Evolutionary conservation across 2,329 filamentous ascomycete genomes (phyloP).

Genomic region (Xylariaceae sp.): DNA sequence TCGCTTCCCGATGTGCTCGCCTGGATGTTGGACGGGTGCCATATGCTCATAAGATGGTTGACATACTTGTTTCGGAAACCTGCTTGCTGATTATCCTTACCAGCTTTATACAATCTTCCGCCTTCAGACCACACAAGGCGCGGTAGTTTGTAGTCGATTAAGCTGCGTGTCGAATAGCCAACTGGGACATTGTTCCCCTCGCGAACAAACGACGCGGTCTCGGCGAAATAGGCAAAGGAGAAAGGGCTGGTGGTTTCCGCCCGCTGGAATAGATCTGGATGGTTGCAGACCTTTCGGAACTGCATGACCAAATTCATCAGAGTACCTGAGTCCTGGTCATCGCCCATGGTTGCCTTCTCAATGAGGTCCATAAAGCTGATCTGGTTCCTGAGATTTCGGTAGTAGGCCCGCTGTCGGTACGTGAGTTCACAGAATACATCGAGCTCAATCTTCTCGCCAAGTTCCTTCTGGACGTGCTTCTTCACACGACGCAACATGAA

Average conservation of each 20-base stretch:
- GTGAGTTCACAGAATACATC: constrained; percentile 97
- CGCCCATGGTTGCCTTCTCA: constrained; percentile 90
- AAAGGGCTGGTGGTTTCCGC: constrained; percentile 86
- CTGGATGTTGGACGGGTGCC: constrained; percentile 72
- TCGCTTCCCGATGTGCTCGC: constrained; percentile 55
- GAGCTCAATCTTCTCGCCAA: constrained; percentile 96
- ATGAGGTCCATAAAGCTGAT: constrained; percentile 99
- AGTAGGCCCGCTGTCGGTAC: constrained; percentile 91
- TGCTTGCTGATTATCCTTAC: constrained; percentile 65
- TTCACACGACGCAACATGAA: constrained; percentile 99
- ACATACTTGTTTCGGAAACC: constrained; percentile 78
- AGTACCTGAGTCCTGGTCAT: constrained; percentile 90
- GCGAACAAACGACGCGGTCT: constrained; percentile 90
- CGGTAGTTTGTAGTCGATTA: constrained; percentile 80
- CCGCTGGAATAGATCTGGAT: constrained; percentile 93
- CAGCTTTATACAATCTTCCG: constrained; percentile 69
- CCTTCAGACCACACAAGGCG: constrained; percentile 75
- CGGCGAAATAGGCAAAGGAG: constrained; percentile 79
- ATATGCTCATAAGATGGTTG: constrained; percentile 82
- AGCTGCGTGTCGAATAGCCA: constrained; percentile 78
- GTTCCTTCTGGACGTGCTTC: constrained; percentile 98
- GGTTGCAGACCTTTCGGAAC: constrained; percentile 98
- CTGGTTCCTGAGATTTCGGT: constrained; percentile 86
- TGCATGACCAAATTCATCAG: constrained; percentile 99
- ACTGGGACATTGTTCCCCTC: constrained; percentile 77